Base-by-base conservation (phyloP, 768 basidiomycete genomes). In the Trametes maxima region DNA sequence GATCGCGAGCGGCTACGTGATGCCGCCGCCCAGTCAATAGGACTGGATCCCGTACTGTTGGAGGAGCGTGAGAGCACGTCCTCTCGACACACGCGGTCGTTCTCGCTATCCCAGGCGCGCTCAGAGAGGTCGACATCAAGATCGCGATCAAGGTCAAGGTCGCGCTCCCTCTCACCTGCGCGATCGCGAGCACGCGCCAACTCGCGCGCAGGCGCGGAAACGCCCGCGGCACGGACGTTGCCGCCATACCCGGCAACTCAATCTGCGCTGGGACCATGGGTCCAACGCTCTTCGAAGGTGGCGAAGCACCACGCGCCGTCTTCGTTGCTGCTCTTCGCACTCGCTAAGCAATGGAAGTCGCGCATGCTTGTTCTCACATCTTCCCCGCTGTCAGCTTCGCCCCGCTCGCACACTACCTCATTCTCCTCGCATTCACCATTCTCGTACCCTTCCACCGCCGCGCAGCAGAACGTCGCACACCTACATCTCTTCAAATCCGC, bases 1-100 rank as follows among this genome's bases (percentile, higher is more conserved):
- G 90, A 92, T 67, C 83, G 91, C 11, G 83, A 88, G 63, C 83
- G 89, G n/a, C 75, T 93, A 35, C 78, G 89, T 35, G 87, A 88
- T 56, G 85, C 82, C 40, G 91, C 91, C 17, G 91, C 90, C 0
- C 86, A 90, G 67, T 83, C 87, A 13, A 85, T 93, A 48, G 91
- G 91, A 6, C 77, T 92, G 35, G 81, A 78, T 57, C 81, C 83
- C 11, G 80, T 79, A 36, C 76, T 84, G 45, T 68, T 80, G n/a
- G 78, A 81, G 24, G 71, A 75, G 36, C 64, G 74, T 5, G 73
- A 71, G 63, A 65, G 45, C 58, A 37, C 56, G 5, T 64, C 59
- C 47, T 56, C 65, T 54, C 43, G 65, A 48, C 64, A 50, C 43
- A 61, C 54, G 54, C 65, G 58, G 46, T 66, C 57, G 16, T 58